Conservation (phyloP, 345 rosid species). For the Gossypium ekmanianum region DNA sequence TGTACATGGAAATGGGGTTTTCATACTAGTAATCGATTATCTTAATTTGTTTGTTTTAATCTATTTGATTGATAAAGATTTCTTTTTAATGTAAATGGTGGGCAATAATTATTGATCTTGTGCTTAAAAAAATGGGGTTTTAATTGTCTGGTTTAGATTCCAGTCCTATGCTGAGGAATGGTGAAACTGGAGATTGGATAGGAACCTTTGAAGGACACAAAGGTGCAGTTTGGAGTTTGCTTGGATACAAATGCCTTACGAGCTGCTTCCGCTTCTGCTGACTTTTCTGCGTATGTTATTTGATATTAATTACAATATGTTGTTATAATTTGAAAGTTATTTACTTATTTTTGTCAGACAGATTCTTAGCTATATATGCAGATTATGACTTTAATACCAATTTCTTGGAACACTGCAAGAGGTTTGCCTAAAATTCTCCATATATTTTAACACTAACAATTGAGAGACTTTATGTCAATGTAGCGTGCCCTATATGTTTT, state of each 20-base stretch:
- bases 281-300: slow-evolving; percentile 74
- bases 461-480: neutral
- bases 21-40: neutral
- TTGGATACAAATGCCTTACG: slow-evolving; percentile 79
- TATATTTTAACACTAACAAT: neutral
- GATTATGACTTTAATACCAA: no score
- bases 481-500: neutral
- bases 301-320: neutral
- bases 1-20: neutral
- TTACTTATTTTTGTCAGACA: neutral
- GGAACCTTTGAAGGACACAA: slow-evolving; percentile 98
- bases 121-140: neutral
- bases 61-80: neutral
- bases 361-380: neutral
- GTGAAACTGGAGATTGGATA: slow-evolving; percentile 99
- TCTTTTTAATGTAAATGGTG: neutral
- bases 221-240: slow-evolving; percentile 96
- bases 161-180: slow-evolving; percentile 95
- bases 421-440: neutral
- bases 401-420: neutral
- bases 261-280: slow-evolving; percentile 96
- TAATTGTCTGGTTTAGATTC: slow-evolving; percentile 49
- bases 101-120: neutral
- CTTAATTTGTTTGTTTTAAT: neutral
- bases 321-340: neutral